phyloP scores from a whole-genome alignment of 2,329 filamentous ascomycete genomes.

The Polytolypa hystricis region DNA sequence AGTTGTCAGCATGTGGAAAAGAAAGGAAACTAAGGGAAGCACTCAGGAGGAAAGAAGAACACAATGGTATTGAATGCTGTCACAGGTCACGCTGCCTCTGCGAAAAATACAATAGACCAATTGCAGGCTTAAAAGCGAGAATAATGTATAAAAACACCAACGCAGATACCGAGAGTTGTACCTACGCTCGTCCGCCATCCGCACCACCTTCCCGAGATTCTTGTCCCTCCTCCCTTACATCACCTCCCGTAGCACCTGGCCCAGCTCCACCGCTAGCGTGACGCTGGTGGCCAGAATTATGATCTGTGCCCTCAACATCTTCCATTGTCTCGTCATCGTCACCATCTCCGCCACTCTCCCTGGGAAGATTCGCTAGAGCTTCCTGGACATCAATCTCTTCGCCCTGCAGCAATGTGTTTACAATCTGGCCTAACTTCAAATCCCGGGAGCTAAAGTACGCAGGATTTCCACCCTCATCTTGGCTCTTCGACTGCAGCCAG shows the following conservation, averaged over 20 bases:
- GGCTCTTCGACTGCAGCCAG: constrained; percentile 88
- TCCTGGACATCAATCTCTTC: constrained; percentile 71
- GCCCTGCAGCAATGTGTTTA: constrained; percentile 73
- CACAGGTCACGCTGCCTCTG: too few species aligned
- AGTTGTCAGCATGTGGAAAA: neutral
- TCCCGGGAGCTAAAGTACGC: constrained; percentile 78
- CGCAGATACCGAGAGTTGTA: constrained; percentile 38
- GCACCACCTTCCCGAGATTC: constrained; percentile 83
- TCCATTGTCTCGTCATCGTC: constrained; percentile 71
- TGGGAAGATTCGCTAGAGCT: constrained; percentile 57
- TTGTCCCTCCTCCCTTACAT: constrained; percentile 81
- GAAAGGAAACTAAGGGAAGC: too few species aligned
- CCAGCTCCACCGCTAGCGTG: constrained; percentile 70
- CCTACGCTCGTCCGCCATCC: constrained; percentile 99
- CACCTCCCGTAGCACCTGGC: constrained; percentile 76
- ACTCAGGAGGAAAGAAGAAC: too few species aligned
- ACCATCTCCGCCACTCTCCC: constrained; percentile 41
- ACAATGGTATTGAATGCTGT: too few species aligned
- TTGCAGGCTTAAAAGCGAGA: too few species aligned
- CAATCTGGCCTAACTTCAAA: constrained; percentile 75
- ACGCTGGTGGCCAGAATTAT: constrained; percentile 46
- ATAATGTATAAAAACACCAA: too few species aligned
- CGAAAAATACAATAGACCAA: too few species aligned
- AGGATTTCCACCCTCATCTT: constrained; percentile 58
- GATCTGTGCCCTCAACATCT: constrained; percentile 55